A percentile compares a stretch with the other conserved stretches of the same genome.
Conservation (phyloP, 345 rosid genomes). For the Iberis pinnata region DNA sequence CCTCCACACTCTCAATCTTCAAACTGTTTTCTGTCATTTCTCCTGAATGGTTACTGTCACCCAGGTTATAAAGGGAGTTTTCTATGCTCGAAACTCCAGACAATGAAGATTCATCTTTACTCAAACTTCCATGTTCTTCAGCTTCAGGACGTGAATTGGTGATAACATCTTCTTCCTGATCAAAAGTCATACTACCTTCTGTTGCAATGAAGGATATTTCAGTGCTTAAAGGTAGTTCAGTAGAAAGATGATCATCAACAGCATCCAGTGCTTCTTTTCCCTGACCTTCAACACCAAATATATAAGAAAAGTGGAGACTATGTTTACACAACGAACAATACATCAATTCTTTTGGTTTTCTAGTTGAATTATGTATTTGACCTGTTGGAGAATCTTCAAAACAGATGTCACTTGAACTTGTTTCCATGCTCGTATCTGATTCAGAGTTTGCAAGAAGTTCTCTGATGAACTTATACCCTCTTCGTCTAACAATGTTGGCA, state of each 20-base stretch:
- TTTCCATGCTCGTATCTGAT: conserved; percentile 14
- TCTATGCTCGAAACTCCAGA: conserved; percentile 9
- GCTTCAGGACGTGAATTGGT: background rate
- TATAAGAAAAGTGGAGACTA: conserved; percentile 4
- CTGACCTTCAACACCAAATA: conserved; percentile 36
- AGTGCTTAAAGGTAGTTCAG: background rate
- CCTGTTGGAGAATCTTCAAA: conserved; percentile 35
- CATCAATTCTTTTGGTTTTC: background rate
- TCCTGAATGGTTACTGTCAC: conserved; percentile 14
- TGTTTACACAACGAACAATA: background rate
- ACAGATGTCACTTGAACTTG: conserved; percentile 10
- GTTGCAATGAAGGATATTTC: background rate
- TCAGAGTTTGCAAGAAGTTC: conserved; percentile 53
- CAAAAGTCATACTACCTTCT: conserved; percentile 10
- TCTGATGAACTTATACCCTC: conserved; percentile 65
- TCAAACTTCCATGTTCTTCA: conserved; percentile 13
- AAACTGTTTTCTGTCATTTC: conserved; percentile 4
- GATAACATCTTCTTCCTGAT: conserved; percentile 3
- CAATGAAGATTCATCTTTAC: conserved; percentile 21
- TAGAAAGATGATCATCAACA: conserved; percentile 3
- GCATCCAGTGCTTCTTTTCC: conserved; percentile 24
- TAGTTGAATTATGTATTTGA: conserved; percentile 24
- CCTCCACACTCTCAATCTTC: conserved; percentile 27
- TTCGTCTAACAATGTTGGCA: conserved; percentile 75
- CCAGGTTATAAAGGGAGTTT: background rate